phyloP scores from a whole-genome alignment of 371 early-diverging fungal species.

The Saksenaea oblongispora region DNA sequence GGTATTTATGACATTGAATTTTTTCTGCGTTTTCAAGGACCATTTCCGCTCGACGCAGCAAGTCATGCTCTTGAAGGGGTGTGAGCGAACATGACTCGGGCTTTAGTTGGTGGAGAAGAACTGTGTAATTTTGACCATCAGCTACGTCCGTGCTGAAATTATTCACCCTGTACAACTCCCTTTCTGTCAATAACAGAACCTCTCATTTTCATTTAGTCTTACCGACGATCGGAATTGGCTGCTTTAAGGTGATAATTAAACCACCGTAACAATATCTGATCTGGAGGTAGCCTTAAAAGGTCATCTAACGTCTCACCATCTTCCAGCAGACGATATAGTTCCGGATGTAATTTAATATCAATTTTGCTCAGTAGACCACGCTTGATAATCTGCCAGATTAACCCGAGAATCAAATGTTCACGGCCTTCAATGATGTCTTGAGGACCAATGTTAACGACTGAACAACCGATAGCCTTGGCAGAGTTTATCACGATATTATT shows the following conservation, averaged over 20 bases:
- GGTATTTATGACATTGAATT: constrained; percentile 86
- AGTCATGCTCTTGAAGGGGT: constrained; percentile 75
- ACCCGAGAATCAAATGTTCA: constrained; percentile 88
- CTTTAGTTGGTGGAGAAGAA: constrained; percentile 85
- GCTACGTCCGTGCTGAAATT: constrained; percentile 88
- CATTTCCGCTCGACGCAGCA: constrained; percentile 78
- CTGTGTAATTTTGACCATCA: constrained; percentile 90
- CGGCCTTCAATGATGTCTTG: constrained; percentile 90
- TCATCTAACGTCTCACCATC: constrained; percentile 87
- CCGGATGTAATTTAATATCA: constrained; percentile 93
- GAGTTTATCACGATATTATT: constrained; percentile 94
- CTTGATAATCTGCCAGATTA: constrained; percentile 97
- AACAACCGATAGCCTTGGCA: constrained; percentile 94
- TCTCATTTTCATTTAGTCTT: not conserved
- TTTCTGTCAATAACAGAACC: not conserved
- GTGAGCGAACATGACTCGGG: constrained; percentile 75
- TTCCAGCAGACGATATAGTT: constrained; percentile 89
- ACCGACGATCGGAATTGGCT: constrained; percentile 77
- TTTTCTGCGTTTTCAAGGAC: constrained; percentile 84
- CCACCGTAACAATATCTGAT: constrained; percentile 92
- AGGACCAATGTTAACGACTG: constrained; percentile 92
- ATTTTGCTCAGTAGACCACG: constrained; percentile 88
- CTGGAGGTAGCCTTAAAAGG: constrained; percentile 85
- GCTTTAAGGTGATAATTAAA: constrained; percentile 94
- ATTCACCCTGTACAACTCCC: constrained; percentile 49